phyloP scores from a whole-genome alignment of 352 stramenopile species.

The Peronosclerospora sorghi region DNA sequence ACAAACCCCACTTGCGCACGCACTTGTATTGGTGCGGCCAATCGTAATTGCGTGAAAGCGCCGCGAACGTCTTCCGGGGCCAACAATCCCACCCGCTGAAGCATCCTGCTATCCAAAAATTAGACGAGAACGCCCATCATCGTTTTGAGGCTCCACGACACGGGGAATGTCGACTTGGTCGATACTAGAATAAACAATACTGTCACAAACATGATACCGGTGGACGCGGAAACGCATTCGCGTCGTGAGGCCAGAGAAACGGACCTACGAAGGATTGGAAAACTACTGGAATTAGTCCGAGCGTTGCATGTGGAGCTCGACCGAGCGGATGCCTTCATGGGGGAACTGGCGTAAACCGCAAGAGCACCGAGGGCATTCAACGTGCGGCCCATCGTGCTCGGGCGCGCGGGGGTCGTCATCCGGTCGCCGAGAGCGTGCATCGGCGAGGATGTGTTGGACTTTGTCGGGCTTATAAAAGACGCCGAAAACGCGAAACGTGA shows the following conservation, averaged over 20 bases:
- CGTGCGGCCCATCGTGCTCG: background rate
- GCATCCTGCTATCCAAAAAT: slow-evolving; percentile 11
- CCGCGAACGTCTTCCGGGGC: slow-evolving; percentile 10
- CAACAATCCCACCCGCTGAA: slow-evolving; percentile 6
- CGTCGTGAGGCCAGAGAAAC: too few relatives aligned
- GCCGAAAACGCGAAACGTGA: slow-evolving; percentile 2
- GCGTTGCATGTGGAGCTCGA: background rate
- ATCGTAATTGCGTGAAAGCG: background rate
- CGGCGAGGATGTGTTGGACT: slow-evolving; percentile 14
- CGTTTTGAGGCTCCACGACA: slow-evolving; percentile 2
- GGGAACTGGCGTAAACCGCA: background rate
- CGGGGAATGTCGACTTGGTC: background rate
- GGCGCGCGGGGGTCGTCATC: background rate
- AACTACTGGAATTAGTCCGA: background rate
- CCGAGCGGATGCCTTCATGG: background rate
- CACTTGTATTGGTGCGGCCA: background rate
- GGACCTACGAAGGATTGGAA: too few relatives aligned
- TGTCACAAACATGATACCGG: background rate
- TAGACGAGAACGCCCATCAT: background rate
- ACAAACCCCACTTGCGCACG: slow-evolving; percentile 1
- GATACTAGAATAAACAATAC: background rate
- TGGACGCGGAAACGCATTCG: too few relatives aligned
- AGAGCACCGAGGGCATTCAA: background rate
- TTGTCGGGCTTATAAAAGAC: slow-evolving; percentile 8
- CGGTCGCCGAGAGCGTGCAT: slow-evolving; percentile 14